These are phyloP conservation scores for Kodamaea nitidulidarum DNA, from an alignment of 805 yeast species.

Conservation along the genomic window DNA sequence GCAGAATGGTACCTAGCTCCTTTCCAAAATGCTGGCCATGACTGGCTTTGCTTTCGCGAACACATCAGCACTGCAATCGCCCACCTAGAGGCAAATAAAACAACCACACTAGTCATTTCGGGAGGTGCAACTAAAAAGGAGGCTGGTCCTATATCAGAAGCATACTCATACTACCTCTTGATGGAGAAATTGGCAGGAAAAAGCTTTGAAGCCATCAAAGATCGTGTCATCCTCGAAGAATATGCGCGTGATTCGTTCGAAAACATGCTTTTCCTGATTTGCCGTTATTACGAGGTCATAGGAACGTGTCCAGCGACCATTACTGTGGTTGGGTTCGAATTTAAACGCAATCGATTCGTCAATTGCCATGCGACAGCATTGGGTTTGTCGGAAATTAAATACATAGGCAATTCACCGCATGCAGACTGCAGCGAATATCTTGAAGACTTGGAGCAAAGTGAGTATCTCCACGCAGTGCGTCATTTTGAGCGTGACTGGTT, in stretches of 20 bases:
- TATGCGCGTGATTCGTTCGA: conserved; percentile 79
- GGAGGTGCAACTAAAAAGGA: conserved; percentile 71
- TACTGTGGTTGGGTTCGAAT: conserved; percentile 69
- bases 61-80: conserved; percentile 51
- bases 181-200: conserved; percentile 27
- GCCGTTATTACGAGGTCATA: conserved; percentile 46
- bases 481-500: conserved; percentile 54
- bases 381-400: conserved; percentile 41
- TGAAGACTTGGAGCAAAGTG: conserved; percentile 44
- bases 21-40: conserved; percentile 67
- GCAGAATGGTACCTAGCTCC: conserved; percentile 65
- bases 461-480: conserved; percentile 49
- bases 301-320: conserved; percentile 48
- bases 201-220: conserved; percentile 9
- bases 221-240: conserved; percentile 52
- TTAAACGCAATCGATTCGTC: conserved; percentile 60
- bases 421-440: conserved; percentile 45
- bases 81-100: conserved; percentile 25
- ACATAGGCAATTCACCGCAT: conserved; percentile 56
- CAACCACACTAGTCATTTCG: conserved; percentile 42
- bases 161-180: conserved; percentile 51
- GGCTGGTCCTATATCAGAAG: conserved; percentile 57
- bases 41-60: conserved; percentile 60
- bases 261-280: conserved; percentile 60
- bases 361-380: conserved; percentile 52